Base-by-base conservation (phyloP, 176 grass and related monocot species). In the Bonia amplexicaulis region DNA sequence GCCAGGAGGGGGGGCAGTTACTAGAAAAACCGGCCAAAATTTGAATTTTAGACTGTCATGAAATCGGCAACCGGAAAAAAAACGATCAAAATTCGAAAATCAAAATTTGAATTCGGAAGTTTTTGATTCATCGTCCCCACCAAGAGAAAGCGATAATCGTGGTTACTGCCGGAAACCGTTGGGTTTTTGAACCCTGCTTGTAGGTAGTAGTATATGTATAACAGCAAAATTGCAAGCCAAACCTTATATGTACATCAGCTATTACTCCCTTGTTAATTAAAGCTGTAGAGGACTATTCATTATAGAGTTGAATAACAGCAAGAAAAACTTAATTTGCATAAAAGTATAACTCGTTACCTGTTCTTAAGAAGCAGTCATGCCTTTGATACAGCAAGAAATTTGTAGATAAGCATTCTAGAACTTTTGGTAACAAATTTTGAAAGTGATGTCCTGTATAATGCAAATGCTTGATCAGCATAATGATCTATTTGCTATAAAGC, bases 361-460 rank as follows among this genome's bases (percentile, higher is more conserved):
- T 92, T 90, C 91, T 91, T 88, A 98, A 76, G 85, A 92, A 98
- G 89, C 96, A 98, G 23, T 98, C 96, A 85, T 92, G 93, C 63
- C 89, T 95, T 86, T 95, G 96, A 87, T 85, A 98, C 29, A 84
- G 87, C 59, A 95, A 86, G 74, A 98, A 98, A 57, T 98, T 95
- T 68, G 85, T 89, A 31, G 96, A 95, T 81, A 98, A 89, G 80
- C 83, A 89, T 77, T 98, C 93, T 57, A 98, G 81, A 87, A 98
- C 82, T 71, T 93, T 93, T 57, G 96, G 91, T 71, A 98, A 81
- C 17, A 98, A 87, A 69, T 85, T 62, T 73, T 89, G 82, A 57
- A 96, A 91, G 60, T 96, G 90, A 19, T 91, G 63, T 48, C 91
- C 94, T 96, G 91, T 73, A 93, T 91, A 86, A 77, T 75, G 63